Evolutionary conservation across 2,329 filamentous ascomycete species (phyloP).

Genomic region (Malbranchea zuffiana): DNA sequence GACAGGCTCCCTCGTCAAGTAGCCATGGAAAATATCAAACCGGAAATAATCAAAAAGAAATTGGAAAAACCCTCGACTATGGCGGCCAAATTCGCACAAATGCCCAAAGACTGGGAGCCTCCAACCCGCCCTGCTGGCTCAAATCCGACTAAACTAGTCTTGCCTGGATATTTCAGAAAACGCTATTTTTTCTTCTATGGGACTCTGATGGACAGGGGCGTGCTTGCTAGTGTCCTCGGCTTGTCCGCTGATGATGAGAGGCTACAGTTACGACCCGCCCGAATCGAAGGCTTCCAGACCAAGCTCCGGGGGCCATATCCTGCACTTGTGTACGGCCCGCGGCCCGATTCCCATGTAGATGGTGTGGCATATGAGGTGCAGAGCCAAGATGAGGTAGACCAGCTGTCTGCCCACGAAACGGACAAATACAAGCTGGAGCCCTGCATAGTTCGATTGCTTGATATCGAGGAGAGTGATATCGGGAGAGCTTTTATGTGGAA

Average conservation of each 20-base stretch:
- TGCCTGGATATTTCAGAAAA: constrained; percentile 11
- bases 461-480: background rate
- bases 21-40: constrained; percentile 1
- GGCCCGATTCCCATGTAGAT: constrained; percentile 15
- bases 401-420: too few relatives aligned
- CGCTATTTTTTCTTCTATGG: constrained; percentile 35
- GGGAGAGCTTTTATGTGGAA: constrained; percentile 6
- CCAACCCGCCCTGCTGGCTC: background rate
- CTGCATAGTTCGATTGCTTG: too few relatives aligned
- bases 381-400: too few relatives aligned
- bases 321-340: constrained; percentile 17
- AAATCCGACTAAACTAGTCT: background rate
- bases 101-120: constrained; percentile 4
- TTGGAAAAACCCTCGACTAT: constrained; percentile 2
- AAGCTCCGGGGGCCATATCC: constrained; percentile 25
- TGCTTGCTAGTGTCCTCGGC: constrained; percentile 20
- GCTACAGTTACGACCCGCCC: constrained; percentile 17
- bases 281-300: constrained; percentile 19
- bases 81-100: background rate
- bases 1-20: background rate
- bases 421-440: too few relatives aligned
- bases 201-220: constrained; percentile 23
- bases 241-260: constrained; percentile 15
- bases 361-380: constrained; percentile 19
- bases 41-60: constrained; percentile 1